These are phyloP conservation scores for Xylaria digitata DNA, from an alignment of 2,329 filamentous ascomycete genomes.

Conservation along the genomic window DNA sequence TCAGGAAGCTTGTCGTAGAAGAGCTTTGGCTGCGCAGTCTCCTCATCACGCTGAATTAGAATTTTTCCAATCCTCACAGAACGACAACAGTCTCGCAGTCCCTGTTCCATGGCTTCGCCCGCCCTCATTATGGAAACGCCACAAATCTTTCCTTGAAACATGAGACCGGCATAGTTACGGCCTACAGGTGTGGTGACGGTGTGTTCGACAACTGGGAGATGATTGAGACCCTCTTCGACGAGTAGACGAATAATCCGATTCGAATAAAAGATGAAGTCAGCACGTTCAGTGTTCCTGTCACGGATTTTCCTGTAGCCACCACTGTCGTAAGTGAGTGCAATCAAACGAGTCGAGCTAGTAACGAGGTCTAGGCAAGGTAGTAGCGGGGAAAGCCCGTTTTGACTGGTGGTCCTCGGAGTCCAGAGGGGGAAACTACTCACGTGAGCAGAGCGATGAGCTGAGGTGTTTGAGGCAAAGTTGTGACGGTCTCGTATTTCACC, in stretches of 20 bases:
- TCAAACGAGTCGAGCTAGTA: slow-evolving; percentile 1
- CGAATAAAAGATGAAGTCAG: slow-evolving; percentile 99
- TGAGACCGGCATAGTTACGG: slow-evolving; percentile 86
- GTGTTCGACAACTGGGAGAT: slow-evolving; percentile 90
- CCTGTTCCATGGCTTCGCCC: slow-evolving; percentile 98
- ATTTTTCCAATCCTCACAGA: slow-evolving; percentile 99
- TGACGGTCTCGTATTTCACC: slow-evolving; percentile 86
- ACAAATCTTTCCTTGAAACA: slow-evolving; percentile 98
- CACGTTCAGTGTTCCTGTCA: slow-evolving; percentile 87
- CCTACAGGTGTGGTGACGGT: slow-evolving; percentile 92
- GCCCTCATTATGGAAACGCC: slow-evolving; percentile 98
- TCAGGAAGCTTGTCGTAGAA: slow-evolving; percentile 98
- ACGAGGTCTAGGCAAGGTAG: not conserved
- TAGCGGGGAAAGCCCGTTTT: slow-evolving; percentile 7
- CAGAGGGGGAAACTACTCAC: slow-evolving; percentile 68
- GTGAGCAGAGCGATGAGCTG: slow-evolving; percentile 97
- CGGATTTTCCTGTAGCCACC: slow-evolving; percentile 83
- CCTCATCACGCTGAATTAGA: slow-evolving; percentile 95
- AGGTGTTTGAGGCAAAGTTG: slow-evolving; percentile 90
- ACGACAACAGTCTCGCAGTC: slow-evolving; percentile 92
- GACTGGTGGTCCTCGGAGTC: slow-evolving; percentile 14
- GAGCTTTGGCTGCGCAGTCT: slow-evolving; percentile 88
- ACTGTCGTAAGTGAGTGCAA: slow-evolving; percentile 30
- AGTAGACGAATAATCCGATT: slow-evolving; percentile 97
- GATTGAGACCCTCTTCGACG: slow-evolving; percentile 96